Conservation (phyloP, 371 early-diverging fungal species). For the Mortierella sp. region DNA sequence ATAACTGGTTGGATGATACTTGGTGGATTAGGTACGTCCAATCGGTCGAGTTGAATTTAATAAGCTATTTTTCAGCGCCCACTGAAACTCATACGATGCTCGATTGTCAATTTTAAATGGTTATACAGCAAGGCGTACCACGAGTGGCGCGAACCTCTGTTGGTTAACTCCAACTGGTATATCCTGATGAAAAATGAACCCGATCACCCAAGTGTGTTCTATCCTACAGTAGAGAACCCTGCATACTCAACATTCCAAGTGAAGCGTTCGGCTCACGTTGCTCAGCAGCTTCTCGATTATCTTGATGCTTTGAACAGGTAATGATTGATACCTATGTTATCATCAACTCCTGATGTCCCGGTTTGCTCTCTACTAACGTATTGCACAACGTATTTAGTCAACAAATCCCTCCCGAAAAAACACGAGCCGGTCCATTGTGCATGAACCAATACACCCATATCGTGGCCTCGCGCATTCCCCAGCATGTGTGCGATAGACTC, state of each 20-base stretch:
- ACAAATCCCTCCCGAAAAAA: constrained; percentile 67
- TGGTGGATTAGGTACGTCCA: constrained; percentile 83
- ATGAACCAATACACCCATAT: constrained; percentile 90
- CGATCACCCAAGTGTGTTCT: constrained; percentile 68
- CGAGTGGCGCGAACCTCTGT: constrained; percentile 88
- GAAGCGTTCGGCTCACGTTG: constrained; percentile 87
- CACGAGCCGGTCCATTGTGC: constrained; percentile 69
- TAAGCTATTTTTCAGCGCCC: not conserved
- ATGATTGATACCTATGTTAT: not conserved
- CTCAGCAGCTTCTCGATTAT: constrained; percentile 77
- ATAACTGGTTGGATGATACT: constrained; percentile 91
- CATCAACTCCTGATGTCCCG: too few relatives aligned
- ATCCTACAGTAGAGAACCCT: constrained; percentile 56
- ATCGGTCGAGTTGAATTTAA: not conserved
- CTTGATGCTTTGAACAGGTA: constrained; percentile 78
- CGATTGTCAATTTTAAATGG: not conserved
- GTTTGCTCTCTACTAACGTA: too few relatives aligned
- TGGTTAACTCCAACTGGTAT: constrained; percentile 95
- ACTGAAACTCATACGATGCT: not conserved
- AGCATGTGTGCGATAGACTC: constrained; percentile 74
- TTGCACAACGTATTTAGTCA: constrained; percentile 58
- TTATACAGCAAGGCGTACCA: constrained; percentile 78
- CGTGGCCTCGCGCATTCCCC: constrained; percentile 85
- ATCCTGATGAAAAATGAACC: constrained; percentile 76
- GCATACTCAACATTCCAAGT: constrained; percentile 83